phyloP scores from a whole-genome alignment of 768 basidiomycete species.

The Astraeus odoratus region DNA sequence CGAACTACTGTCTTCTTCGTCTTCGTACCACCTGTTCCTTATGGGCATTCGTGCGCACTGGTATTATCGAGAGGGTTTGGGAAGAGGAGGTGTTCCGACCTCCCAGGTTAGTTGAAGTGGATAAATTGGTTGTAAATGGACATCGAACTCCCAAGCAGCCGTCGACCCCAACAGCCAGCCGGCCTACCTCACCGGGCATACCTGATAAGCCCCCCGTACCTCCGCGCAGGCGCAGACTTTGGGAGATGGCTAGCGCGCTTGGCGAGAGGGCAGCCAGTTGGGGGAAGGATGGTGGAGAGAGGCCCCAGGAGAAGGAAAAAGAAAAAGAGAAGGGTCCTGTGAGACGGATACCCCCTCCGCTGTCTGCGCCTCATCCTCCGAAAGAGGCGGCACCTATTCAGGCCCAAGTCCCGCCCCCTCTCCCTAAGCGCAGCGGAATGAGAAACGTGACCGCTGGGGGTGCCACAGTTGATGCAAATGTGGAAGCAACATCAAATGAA shows the following conservation, averaged over 20 bases:
- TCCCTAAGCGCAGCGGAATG: constrained; percentile 44
- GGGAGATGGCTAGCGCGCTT: constrained; percentile 62
- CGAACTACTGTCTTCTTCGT: constrained; percentile 81
- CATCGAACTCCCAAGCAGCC: neutral
- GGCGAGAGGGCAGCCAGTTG: constrained; percentile 54
- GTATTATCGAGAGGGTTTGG: constrained; percentile 84
- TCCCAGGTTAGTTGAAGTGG: constrained; percentile 13
- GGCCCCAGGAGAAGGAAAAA: constrained; percentile 22
- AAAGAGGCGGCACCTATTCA: constrained; percentile 8
- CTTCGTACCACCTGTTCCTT: constrained; percentile 83
- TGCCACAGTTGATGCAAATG: constrained; percentile 8
- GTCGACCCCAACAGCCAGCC: constrained; percentile 1
- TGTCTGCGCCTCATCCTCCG: constrained; percentile 18
- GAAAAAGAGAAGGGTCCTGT: constrained; percentile 28
- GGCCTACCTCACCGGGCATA: constrained; percentile 1
- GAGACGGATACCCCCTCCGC: constrained; percentile 14
- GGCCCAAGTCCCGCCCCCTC: constrained; percentile 34
- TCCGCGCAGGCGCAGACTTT: constrained; percentile 54
- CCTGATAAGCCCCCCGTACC: constrained; percentile 54
- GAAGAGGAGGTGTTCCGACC: constrained; percentile 58
- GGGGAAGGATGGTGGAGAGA: constrained; percentile 33
- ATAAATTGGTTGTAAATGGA: constrained; percentile 4
- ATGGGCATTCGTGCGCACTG: constrained; percentile 82
- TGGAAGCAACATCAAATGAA: constrained; percentile 1
- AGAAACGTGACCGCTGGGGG: constrained; percentile 16